A percentile compares a stretch with the other conserved stretches of the same genome.
Conservation (phyloP, 768 basidiomycete species). For the Sarcomyxa edulis region DNA sequence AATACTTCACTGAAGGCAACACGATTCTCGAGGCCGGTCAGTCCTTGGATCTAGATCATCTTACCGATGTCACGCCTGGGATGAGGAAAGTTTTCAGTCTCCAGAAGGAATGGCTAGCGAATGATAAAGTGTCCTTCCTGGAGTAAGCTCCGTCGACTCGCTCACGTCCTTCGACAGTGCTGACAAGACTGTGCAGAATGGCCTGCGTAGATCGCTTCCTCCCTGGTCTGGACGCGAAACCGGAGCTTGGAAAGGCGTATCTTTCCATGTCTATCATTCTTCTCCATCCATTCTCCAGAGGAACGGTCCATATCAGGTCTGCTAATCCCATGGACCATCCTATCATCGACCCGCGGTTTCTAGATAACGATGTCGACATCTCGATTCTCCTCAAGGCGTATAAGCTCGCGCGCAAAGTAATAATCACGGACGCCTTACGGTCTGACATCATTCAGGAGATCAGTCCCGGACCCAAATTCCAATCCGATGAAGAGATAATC, state of each 20-base stretch:
- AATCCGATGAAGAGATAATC: slow-evolving; percentile 10
- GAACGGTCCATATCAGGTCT: slow-evolving; percentile 34
- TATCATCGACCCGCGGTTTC: slow-evolving; percentile 37
- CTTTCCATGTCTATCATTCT: slow-evolving; percentile 13
- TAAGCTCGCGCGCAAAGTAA: slow-evolving; percentile 16
- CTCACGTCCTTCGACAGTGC: background rate
- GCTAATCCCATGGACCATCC: slow-evolving; percentile 33
- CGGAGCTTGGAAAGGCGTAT: slow-evolving; percentile 16
- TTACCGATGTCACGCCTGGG: background rate
- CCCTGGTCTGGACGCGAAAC: background rate
- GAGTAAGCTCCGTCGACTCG: slow-evolving; percentile 9
- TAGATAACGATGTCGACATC: slow-evolving; percentile 17
- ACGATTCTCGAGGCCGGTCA: background rate
- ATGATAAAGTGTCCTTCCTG: slow-evolving; percentile 7
- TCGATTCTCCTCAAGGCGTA: slow-evolving; percentile 14
- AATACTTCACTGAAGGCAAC: slow-evolving; percentile 5
- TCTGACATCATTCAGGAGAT: slow-evolving; percentile 8
- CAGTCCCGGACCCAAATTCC: slow-evolving; percentile 7
- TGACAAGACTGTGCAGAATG: slow-evolving; percentile 3
- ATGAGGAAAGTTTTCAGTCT: background rate
- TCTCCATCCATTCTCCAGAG: slow-evolving; percentile 32
- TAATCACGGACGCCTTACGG: slow-evolving; percentile 7
- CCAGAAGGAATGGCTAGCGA: slow-evolving; percentile 7
- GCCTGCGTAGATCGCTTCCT: slow-evolving; percentile 10
- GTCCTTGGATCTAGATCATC: background rate